phyloP scores from a whole-genome alignment of 2,329 filamentous ascomycete species.

The Colletotrichum somersetense region DNA sequence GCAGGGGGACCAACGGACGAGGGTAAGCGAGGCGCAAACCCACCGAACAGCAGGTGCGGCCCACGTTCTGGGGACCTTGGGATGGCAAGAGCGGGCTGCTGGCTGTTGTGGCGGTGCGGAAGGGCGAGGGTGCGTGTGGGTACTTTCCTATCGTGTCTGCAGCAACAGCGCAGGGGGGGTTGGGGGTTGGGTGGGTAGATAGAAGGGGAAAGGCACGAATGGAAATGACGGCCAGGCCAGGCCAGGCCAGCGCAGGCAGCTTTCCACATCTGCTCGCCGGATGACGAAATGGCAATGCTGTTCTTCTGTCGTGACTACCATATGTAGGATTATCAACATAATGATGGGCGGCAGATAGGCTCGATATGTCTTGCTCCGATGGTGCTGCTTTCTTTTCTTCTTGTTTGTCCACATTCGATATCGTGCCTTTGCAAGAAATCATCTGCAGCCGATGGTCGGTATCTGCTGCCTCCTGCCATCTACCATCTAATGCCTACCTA shows the following conservation, averaged over 20 bases:
- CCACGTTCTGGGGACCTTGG: slow-evolving; percentile 37
- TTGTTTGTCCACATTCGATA: background rate
- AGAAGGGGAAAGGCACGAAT: slow-evolving; percentile 27
- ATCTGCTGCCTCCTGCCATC: background rate
- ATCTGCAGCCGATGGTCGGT: background rate
- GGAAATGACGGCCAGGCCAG: slow-evolving; percentile 19
- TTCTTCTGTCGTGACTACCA: slow-evolving; percentile 28
- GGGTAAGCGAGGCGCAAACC: slow-evolving; percentile 42
- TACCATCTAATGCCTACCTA: background rate
- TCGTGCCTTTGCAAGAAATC: background rate
- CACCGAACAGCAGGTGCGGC: slow-evolving; percentile 39
- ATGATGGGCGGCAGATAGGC: background rate
- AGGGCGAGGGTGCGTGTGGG: slow-evolving; percentile 31
- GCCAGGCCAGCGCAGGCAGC: background rate
- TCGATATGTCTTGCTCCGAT: background rate
- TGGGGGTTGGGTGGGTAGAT: slow-evolving; percentile 13
- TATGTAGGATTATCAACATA: slow-evolving; percentile 16
- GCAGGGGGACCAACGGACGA: slow-evolving; percentile 39
- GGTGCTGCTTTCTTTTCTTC: background rate
- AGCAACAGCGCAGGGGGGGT: slow-evolving; percentile 31
- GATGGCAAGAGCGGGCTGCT: slow-evolving; percentile 25
- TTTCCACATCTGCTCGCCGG: slow-evolving; percentile 14
- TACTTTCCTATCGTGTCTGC: slow-evolving; percentile 41
- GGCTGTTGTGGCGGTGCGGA: slow-evolving; percentile 38
- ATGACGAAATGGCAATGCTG: slow-evolving; percentile 34